These are phyloP conservation scores for Fomitopsis pulvina DNA, from an alignment of 768 basidiomycete species.

Conservation along the genomic window DNA sequence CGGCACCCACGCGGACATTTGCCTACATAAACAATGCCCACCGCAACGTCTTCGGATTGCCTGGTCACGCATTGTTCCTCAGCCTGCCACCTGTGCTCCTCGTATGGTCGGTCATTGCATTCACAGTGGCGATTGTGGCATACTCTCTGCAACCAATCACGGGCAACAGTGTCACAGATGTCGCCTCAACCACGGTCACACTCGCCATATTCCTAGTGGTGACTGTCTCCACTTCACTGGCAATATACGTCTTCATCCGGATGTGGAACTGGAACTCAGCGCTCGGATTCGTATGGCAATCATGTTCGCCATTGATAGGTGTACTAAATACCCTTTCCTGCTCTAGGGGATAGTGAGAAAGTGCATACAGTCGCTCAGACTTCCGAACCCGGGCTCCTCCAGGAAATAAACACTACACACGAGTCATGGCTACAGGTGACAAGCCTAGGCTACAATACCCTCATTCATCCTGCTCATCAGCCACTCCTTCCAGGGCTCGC, in stretches of 20 bases:
- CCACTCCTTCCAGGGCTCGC: slow-evolving; percentile 3
- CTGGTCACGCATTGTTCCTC: slow-evolving; percentile 44
- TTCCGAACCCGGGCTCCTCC: no score
- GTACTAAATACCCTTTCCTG: no score
- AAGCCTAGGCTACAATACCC: background rate
- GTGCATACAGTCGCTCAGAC: no score
- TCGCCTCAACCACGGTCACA: slow-evolving; percentile 34
- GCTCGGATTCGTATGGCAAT: background rate
- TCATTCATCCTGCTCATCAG: slow-evolving; percentile 2
- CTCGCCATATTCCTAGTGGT: slow-evolving; percentile 36
- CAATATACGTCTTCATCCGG: slow-evolving; percentile 41
- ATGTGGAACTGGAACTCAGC: slow-evolving; percentile 37
- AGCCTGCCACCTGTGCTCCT: slow-evolving; percentile 49
- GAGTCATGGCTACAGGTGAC: no score
- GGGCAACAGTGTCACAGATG: slow-evolving; percentile 15
- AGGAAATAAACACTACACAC: no score
- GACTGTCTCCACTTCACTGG: slow-evolving; percentile 29
- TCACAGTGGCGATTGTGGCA: slow-evolving; percentile 39
- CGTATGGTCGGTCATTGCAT: slow-evolving; percentile 47
- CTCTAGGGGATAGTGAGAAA: no score
- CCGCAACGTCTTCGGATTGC: slow-evolving; percentile 36
- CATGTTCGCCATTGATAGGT: slow-evolving; percentile 1
- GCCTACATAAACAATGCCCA: slow-evolving; percentile 49
- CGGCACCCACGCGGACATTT: slow-evolving; percentile 34
- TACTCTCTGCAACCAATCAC: slow-evolving; percentile 35